Evolutionary conservation across 2,329 filamentous ascomycete genomes (phyloP).

Genomic region (Bisporella sp.): DNA sequence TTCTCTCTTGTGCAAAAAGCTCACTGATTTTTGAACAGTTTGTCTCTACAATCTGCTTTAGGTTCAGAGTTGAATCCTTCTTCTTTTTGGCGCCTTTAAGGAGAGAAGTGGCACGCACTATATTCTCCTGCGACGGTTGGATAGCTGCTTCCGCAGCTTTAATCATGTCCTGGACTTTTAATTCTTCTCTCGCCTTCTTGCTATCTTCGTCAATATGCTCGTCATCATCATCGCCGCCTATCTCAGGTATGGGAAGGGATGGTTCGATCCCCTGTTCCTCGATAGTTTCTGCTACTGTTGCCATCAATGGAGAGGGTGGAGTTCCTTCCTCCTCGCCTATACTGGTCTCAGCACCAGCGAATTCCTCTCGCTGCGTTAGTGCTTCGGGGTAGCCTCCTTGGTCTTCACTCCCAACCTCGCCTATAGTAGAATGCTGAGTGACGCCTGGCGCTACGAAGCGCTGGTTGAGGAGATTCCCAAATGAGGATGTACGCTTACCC

Average conservation of each 20-base stretch:
- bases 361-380: no score
- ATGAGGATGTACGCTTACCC: constrained; percentile 14
- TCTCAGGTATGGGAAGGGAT: neutral
- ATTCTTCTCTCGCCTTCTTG: constrained; percentile 26
- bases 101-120: constrained; percentile 26
- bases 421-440: constrained; percentile 3
- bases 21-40: constrained; percentile 15
- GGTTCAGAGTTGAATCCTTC: constrained; percentile 50
- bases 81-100: constrained; percentile 48
- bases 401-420: constrained; percentile 11
- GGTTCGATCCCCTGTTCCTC: neutral
- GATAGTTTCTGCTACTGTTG: no score
- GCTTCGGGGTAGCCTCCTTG: constrained; percentile 6
- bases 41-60: constrained; percentile 30
- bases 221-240: constrained; percentile 13
- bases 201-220: constrained; percentile 24
- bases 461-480: constrained; percentile 23
- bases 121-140: constrained; percentile 21
- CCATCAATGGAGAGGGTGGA: no score
- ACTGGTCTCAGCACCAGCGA: no score
- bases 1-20: constrained; percentile 35
- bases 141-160: constrained; percentile 21
- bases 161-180: constrained; percentile 27
- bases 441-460: constrained; percentile 24
- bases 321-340: no score